These are phyloP conservation scores for Xylaria cubensis DNA, from an alignment of 495 filamentous ascomycete species.

Conservation along the genomic window DNA sequence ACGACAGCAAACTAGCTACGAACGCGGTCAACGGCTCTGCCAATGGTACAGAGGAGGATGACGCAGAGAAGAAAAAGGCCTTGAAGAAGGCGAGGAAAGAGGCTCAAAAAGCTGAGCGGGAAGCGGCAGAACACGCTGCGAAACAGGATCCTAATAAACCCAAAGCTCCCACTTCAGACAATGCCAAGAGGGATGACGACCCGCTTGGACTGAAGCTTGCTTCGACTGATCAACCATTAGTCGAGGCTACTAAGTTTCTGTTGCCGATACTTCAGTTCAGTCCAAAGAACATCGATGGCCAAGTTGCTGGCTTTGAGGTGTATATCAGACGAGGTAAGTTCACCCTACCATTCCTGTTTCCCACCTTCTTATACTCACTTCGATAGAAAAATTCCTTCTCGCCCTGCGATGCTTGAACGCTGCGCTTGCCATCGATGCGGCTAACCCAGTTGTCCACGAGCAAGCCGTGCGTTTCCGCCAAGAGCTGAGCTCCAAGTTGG, in stretches of 20 bases:
- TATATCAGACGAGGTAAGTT: constrained; percentile 67
- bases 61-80: constrained; percentile 86
- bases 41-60: constrained; percentile 61
- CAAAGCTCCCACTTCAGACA: constrained; percentile 58
- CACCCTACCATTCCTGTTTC: background rate
- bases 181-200: constrained; percentile 86
- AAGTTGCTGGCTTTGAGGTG: constrained; percentile 89
- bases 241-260: constrained; percentile 88
- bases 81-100: constrained; percentile 95
- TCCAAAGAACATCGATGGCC: constrained; percentile 80
- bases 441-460: constrained; percentile 78
- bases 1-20: constrained; percentile 72
- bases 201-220: constrained; percentile 80
- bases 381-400: constrained; percentile 77
- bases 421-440: constrained; percentile 69
- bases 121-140: constrained; percentile 72
- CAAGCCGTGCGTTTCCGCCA: constrained; percentile 74
- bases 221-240: constrained; percentile 79
- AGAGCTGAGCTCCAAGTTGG: constrained; percentile 61
- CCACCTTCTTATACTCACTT: constrained; percentile 38
- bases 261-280: constrained; percentile 78
- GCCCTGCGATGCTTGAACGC: constrained; percentile 86
- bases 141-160: constrained; percentile 76
- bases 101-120: constrained; percentile 81
- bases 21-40: constrained; percentile 60